Percentiles rank a stretch among this genome's conserved stretches.
Evolutionary conservation across 164 flowering plant genomes (phyloP).

Genomic region (Euptelea pleiosperma): DNA sequence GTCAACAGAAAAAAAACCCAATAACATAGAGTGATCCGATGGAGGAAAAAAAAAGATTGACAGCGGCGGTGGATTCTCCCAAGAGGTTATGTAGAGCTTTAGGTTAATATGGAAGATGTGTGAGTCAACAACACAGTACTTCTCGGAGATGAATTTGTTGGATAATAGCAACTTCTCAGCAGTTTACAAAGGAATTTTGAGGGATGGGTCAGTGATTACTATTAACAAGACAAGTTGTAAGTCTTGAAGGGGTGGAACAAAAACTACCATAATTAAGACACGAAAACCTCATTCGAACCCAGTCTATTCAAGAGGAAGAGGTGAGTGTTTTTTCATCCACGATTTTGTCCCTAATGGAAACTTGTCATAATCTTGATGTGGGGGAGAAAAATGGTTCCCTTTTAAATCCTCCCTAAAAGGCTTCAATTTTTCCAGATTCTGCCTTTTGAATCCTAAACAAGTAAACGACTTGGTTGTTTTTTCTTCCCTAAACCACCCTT

Average conservation of each 20-base stretch:
- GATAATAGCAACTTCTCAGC: constrained; percentile 78
- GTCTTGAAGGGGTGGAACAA: constrained; percentile 74
- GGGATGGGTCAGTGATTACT: constrained; percentile 84
- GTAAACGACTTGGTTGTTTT: too few species aligned
- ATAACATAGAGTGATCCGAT: too few species aligned
- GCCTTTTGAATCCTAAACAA: too few species aligned
- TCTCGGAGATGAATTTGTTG: constrained; percentile 73
- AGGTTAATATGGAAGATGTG: constrained; percentile 81
- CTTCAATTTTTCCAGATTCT: too few species aligned
- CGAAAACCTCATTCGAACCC: constrained; percentile 64
- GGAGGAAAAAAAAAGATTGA: too few species aligned
- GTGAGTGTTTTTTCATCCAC: constrained; percentile 88
- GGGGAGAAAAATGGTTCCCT: too few species aligned
- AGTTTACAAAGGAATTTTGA: constrained; percentile 59
- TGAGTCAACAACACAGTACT: constrained; percentile 86
- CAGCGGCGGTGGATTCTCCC: constrained; percentile 43
- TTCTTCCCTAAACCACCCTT: too few species aligned
- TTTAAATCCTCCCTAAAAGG: too few species aligned
- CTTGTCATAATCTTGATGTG: constrained; percentile 63
- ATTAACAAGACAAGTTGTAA: constrained; percentile 79
- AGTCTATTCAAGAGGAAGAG: constrained; percentile 89
- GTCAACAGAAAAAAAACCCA: too few species aligned
- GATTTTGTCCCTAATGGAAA: constrained; percentile 77
- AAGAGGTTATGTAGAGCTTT: constrained; percentile 58
- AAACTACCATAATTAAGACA: constrained; percentile 64